Conservation (phyloP, 1,139 yeast genomes). For the Nakaseomyces delphensis region DNA sequence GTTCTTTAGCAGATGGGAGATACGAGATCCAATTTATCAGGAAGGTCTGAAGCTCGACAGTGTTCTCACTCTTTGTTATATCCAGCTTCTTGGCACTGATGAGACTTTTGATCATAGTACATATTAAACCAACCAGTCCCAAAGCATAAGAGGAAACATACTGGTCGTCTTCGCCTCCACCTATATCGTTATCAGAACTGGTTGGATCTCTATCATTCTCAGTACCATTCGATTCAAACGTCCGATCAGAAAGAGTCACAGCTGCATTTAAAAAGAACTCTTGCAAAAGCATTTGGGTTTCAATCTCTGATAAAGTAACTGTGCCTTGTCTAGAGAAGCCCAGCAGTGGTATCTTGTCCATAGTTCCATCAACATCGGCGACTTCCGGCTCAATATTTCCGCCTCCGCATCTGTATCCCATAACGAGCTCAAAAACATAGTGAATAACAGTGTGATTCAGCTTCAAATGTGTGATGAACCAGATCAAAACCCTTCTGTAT, state of each 20-base stretch:
- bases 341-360: conserved; percentile 25
- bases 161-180: too few species aligned
- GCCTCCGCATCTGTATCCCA: conserved; percentile 43
- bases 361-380: neutral
- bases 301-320: conserved; percentile 46
- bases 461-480: conserved; percentile 54
- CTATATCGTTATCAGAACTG: conserved; percentile 6
- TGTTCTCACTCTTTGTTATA: conserved; percentile 40
- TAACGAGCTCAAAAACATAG: conserved; percentile 52
- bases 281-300: conserved; percentile 57
- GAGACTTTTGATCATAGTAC: conserved; percentile 51
- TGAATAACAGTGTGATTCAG: conserved; percentile 48
- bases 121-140: conserved; percentile 46
- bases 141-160: conserved; percentile 37
- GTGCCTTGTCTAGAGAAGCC: conserved; percentile 48
- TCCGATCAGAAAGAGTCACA: conserved; percentile 38
- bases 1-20: conserved; percentile 37
- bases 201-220: neutral
- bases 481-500: conserved; percentile 50
- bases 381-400: neutral
- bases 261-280: conserved; percentile 54
- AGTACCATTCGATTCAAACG: conserved; percentile 10
- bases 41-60: conserved; percentile 48
- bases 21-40: conserved; percentile 56
- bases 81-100: conserved; percentile 40